Base-by-base conservation (phyloP, 345 rosid species). In the Carallia pectinifolia region DNA sequence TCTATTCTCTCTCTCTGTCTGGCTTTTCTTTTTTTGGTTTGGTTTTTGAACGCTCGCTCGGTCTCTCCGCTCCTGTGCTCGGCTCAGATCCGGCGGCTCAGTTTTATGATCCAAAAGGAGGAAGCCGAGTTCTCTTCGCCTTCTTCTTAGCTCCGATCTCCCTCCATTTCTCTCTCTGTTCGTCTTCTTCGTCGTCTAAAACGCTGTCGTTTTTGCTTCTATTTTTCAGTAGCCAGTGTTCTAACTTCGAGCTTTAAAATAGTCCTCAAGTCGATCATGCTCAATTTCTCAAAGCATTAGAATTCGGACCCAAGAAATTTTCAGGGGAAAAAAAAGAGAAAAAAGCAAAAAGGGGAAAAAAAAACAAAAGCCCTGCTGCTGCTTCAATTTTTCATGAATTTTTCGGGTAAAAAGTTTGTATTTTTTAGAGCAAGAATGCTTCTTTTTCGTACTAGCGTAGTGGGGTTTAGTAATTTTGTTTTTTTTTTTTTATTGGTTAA, bases 11-110 rank as follows among this genome's bases (percentile, higher is more conserved):
- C 52, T 34, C 50, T 16, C 48, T 18, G 15, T 50, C 48, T 33
- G 29, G 50, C 9, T 29, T 13, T 36, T 17, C 52, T 12, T 44
- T 44, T 44, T 12, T 38, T 7, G 50, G 15, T 44, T 12, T 44
- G 15, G 50, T 44, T 44, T 44, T 44, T 44, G 50, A 4, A 3
- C 13, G 50, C 50, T 44, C 50, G 50, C 50, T 44, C 50, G 50
- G 50, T 44, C 50, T 0, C 50, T 44, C 50, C 50, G 50, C 50
- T 44, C 16, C 50, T 56, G 48, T 36, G 72, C 80, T 82, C 90
- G 86, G 89, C 94, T 84, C 75, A 78, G 91, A 86, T 90, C 86
- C 81, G 84, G 82, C 88, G 84, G 84, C 88, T 76, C 52, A 78
- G 76, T 81, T 74, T 55, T 23, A 29, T 56, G 74, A 69, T 75